Conservation (phyloP, 2,329 filamentous ascomycete species). For the Fonsecaea multimorphosa region DNA sequence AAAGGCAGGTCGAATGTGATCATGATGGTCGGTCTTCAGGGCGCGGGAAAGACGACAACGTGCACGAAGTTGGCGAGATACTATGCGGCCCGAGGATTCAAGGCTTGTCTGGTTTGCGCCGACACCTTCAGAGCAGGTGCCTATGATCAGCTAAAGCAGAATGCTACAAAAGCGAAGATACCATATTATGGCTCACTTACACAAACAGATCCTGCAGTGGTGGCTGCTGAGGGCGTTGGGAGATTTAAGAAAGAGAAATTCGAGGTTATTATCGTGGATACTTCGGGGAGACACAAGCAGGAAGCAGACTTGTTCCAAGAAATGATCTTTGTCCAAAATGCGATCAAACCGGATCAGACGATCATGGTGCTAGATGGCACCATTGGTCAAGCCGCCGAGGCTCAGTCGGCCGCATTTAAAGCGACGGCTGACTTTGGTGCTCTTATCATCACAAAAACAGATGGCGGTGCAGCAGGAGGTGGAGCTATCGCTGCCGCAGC, state of each 20-base stretch:
- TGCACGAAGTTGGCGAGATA: conserved; percentile 96
- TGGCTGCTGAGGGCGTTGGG: conserved; percentile 93
- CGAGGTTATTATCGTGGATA: conserved; percentile 98
- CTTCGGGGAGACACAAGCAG: conserved; percentile 90
- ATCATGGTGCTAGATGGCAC: conserved; percentile 98
- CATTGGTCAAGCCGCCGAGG: conserved; percentile 94
- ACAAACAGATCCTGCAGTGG: conserved; percentile 91
- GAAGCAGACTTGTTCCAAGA: conserved; percentile 95
- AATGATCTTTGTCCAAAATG: conserved; percentile 94
- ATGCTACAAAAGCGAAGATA: conserved; percentile 98
- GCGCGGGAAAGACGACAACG: conserved; percentile 96
- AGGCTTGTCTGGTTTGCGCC: conserved; percentile 90
- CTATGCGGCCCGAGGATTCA: conserved; percentile 93
- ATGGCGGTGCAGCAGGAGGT: conserved; percentile 92
- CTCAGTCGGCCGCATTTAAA: conserved; percentile 95
- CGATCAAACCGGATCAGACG: conserved; percentile 90
- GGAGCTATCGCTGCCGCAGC: conserved; percentile 97
- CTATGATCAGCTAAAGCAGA: conserved; percentile 98
- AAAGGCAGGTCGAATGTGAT: conserved; percentile 97
- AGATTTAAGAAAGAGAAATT: conserved; percentile 99
- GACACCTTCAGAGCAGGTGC: conserved; percentile 98
- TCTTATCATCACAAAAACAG: conserved; percentile 98
- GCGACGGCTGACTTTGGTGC: conserved; percentile 95
- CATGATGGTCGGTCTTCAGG: conserved; percentile 98
- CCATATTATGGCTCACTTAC: conserved; percentile 97